Conservation (phyloP, 176 grass and related monocot genomes). For the Carex pumila region DNA sequence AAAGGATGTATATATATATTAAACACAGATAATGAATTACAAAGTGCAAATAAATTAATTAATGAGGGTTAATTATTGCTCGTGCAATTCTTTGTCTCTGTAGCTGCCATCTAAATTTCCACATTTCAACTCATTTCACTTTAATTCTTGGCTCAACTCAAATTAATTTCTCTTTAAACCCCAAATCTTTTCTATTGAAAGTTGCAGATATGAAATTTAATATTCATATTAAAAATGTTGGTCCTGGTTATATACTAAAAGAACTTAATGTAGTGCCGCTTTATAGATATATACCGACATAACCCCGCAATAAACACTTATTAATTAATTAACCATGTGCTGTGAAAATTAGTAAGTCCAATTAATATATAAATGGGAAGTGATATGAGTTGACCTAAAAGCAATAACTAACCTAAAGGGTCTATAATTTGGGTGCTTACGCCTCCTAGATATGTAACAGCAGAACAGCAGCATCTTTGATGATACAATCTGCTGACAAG, state of each 20-base stretch:
- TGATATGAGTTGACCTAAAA: conserved; percentile 6
- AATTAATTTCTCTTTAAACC: background rate
- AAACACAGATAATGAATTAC: background rate
- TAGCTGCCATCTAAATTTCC: background rate
- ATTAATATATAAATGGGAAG: background rate
- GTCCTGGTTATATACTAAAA: too few species aligned
- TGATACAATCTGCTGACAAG: conserved; percentile 6
- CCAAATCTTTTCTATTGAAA: too few species aligned
- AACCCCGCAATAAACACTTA: too few species aligned
- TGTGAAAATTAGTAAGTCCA: background rate
- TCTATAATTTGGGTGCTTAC: background rate
- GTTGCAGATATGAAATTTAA: too few species aligned
- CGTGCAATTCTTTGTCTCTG: background rate
- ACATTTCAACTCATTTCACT: background rate
- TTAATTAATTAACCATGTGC: background rate
- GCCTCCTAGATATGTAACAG: background rate
- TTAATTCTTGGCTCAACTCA: too few species aligned
- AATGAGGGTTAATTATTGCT: background rate
- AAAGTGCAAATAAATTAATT: background rate
- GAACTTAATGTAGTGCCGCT: too few species aligned
- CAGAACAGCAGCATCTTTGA: background rate
- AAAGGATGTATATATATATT: too few species aligned
- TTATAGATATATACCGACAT: too few species aligned
- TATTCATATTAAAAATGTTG: too few species aligned
- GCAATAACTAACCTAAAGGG: background rate